Evolutionary conservation across 2,329 filamentous ascomycete genomes (phyloP).

Genomic region (Hymenoscyphus salicellus): DNA sequence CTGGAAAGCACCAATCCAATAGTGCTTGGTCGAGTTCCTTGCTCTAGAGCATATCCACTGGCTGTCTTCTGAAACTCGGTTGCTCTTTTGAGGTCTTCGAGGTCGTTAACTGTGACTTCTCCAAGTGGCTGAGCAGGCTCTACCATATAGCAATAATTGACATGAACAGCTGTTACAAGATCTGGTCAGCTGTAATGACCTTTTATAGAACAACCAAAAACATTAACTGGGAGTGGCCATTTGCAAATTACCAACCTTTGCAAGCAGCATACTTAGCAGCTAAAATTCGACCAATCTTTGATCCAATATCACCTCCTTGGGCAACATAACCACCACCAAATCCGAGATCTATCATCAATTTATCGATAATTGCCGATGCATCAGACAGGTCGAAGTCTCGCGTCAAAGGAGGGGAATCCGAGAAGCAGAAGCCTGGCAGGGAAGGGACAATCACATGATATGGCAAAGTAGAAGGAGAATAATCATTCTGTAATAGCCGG

Average conservation of each 20-base stretch:
- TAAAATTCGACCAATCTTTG: constrained; percentile 17
- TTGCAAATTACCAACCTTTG: constrained; percentile 14
- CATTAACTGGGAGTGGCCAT: neutral
- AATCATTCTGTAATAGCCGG: constrained; percentile 44
- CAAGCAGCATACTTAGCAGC: constrained; percentile 14
- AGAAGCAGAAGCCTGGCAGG: constrained; percentile 26
- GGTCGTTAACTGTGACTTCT: constrained; percentile 40
- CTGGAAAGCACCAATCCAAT: constrained; percentile 53
- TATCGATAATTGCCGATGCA: constrained; percentile 21
- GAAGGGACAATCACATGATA: constrained; percentile 28
- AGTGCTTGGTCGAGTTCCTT: constrained; percentile 54
- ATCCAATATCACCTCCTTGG: constrained; percentile 39
- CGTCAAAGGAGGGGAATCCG: constrained; percentile 22
- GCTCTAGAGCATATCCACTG: constrained; percentile 49
- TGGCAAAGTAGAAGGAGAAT: constrained; percentile 41
- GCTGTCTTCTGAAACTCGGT: constrained; percentile 43
- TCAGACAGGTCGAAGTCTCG: constrained; percentile 36
- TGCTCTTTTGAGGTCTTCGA: constrained; percentile 43
- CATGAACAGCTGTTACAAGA: neutral
- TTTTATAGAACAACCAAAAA: neutral
- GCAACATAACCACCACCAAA: constrained; percentile 20
- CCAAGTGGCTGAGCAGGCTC: neutral
- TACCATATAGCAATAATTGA: constrained; percentile 11
- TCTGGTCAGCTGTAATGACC: neutral
- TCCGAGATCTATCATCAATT: constrained; percentile 15